A percentile compares a stretch with the other conserved stretches of the same genome.
phyloP scores from a whole-genome alignment of 768 basidiomycete species.

The Lactifluus piperatus region DNA sequence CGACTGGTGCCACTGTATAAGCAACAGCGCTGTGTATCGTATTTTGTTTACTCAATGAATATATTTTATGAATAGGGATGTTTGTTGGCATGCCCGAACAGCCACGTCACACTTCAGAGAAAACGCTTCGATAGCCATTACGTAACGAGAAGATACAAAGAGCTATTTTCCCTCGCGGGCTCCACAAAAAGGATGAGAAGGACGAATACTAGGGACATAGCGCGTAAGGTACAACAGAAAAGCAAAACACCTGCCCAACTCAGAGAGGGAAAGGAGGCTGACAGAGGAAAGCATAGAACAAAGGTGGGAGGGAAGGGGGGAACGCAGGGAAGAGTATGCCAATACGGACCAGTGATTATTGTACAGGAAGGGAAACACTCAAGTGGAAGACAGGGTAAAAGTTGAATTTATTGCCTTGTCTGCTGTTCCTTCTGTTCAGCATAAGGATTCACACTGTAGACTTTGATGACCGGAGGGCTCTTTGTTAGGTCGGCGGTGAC shows the following conservation, averaged over 20 bases:
- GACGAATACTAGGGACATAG: not conserved
- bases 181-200: not conserved
- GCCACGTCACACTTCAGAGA: not conserved
- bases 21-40: slow-evolving; percentile 6
- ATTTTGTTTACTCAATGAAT: slow-evolving; percentile 3
- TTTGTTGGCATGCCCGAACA: no score
- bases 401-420: not conserved
- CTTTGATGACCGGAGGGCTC: slow-evolving; percentile 94
- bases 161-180: not conserved
- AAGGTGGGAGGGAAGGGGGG: not conserved
- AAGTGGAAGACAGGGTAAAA: not conserved
- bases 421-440: slow-evolving; percentile 44
- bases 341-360: not conserved
- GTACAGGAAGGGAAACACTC: not conserved
- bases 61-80: not conserved
- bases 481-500: slow-evolving; percentile 92
- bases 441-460: slow-evolving; percentile 92
- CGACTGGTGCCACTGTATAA: slow-evolving; percentile 5
- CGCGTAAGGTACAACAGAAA: slow-evolving; percentile 10
- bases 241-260: not conserved
- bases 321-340: not conserved
- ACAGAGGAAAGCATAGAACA: slow-evolving; percentile 3
- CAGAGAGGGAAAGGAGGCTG: not conserved
- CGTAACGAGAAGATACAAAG: slow-evolving; percentile 14
- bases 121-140: slow-evolving; percentile 10